These are phyloP conservation scores for Myriosclerotinia scirpicola DNA, from an alignment of 2,329 filamentous ascomycete species.

Conservation along the genomic window DNA sequence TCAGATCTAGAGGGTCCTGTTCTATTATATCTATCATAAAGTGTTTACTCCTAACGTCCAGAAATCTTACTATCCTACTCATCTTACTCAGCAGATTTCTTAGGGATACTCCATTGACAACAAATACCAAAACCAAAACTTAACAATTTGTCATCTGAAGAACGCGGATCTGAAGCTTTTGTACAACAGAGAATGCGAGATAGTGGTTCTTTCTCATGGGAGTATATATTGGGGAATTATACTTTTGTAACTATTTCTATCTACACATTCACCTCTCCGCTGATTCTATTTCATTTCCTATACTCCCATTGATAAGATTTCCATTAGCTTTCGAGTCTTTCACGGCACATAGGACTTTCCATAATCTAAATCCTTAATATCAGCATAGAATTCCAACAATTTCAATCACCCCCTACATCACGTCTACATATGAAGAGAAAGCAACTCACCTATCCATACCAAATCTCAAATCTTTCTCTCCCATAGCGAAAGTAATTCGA, in stretches of 20 bases:
- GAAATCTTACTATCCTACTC: too few species aligned
- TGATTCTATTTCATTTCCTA: background rate
- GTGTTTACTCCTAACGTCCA: too few species aligned
- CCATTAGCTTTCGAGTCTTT: background rate
- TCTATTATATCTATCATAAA: too few species aligned
- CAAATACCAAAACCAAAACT: too few species aligned
- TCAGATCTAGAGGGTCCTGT: too few species aligned
- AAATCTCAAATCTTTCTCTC: constrained; percentile 25
- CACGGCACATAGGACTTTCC: background rate
- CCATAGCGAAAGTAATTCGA: constrained; percentile 26
- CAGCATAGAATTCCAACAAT: background rate
- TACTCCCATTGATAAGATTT: background rate
- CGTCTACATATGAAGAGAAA: background rate
- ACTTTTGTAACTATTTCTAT: background rate
- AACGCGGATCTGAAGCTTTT: too few species aligned
- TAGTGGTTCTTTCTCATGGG: too few species aligned
- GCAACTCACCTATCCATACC: constrained; percentile 23
- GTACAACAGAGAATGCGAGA: too few species aligned
- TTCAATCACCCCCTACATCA: background rate
- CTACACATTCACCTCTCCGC: background rate
- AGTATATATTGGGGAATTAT: too few species aligned
- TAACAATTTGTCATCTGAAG: too few species aligned
- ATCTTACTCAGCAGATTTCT: too few species aligned
- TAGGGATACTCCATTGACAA: too few species aligned
- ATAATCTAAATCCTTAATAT: background rate